A percentile compares a stretch with the other conserved stretches of the same genome.
Conservation (phyloP, 192 early-diverging fungal species). For the Diversispora epigaea region DNA sequence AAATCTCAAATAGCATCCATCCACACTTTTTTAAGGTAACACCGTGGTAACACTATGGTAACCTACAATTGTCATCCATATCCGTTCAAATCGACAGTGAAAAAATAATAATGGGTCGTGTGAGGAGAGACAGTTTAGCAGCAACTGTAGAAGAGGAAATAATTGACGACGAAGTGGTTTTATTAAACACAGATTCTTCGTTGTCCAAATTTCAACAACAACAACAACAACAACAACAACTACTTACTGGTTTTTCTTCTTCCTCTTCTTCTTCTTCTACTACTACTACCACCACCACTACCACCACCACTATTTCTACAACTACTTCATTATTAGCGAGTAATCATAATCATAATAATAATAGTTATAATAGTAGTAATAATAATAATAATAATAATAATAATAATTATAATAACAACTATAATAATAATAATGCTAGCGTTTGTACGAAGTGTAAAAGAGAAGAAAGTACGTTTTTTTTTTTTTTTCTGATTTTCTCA, state of each 20-base stretch:
- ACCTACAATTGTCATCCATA: not conserved
- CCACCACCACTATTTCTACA: too few species aligned
- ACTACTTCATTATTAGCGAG: too few species aligned
- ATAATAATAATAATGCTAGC: not conserved
- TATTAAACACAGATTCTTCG: too few species aligned
- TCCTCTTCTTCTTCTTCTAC: not conserved
- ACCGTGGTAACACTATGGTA: slow-evolving; percentile 3
- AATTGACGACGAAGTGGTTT: too few species aligned
- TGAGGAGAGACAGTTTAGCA: not conserved
- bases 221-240: too few species aligned
- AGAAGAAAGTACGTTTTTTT: not conserved
- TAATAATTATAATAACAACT: not conserved
- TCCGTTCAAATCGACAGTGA: slow-evolving; percentile 1
- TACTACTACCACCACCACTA: not conserved
- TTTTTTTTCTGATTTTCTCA: not conserved
- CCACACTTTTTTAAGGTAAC: not conserved
- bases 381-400: too few species aligned
- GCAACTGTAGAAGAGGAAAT: too few species aligned
- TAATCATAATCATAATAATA: too few species aligned
- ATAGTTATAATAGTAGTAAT: too few species aligned
- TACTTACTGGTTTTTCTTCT: too few species aligned
- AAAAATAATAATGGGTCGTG: not conserved
- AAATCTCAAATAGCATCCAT: too few species aligned
- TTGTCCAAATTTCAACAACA: too few species aligned
- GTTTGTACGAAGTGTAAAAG: slow-evolving; percentile 4